Conservation (phyloP, 352 stramenopile genomes). For the Phytophthora meadii region DNA sequence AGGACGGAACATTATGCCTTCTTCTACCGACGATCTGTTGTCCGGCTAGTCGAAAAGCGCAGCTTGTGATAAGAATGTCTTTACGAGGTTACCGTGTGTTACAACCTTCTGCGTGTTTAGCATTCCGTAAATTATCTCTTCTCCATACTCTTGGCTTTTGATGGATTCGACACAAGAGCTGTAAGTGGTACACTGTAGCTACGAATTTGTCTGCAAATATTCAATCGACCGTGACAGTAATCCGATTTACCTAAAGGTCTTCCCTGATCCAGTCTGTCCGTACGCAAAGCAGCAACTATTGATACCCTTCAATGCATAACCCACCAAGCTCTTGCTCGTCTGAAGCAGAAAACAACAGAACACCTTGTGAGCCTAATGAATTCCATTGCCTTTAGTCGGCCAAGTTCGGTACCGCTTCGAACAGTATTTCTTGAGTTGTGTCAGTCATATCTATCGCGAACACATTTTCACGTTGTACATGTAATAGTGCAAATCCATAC, state of each 20-base stretch:
- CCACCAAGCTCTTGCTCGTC: slow-evolving; percentile 87
- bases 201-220: slow-evolving; percentile 32
- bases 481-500: not conserved
- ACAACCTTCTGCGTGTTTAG: slow-evolving; percentile 76
- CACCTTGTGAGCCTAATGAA: no score
- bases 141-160: slow-evolving; percentile 70
- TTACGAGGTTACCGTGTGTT: slow-evolving; percentile 55
- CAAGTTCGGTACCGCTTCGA: slow-evolving; percentile 55
- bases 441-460: slow-evolving; percentile 72
- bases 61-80: slow-evolving; percentile 19
- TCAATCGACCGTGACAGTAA: slow-evolving; percentile 91
- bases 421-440: slow-evolving; percentile 73
- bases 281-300: slow-evolving; percentile 96
- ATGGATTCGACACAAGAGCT: slow-evolving; percentile 34
- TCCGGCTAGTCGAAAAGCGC: slow-evolving; percentile 38
- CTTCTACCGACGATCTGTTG: slow-evolving; percentile 50
- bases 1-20: slow-evolving; percentile 62
- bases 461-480: not conserved
- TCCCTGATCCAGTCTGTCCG: slow-evolving; percentile 86
- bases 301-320: slow-evolving; percentile 92
- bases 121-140: slow-evolving; percentile 86
- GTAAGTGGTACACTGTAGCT: not conserved
- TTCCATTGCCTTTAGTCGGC: no score
- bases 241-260: slow-evolving; percentile 84
- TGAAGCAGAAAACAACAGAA: slow-evolving; percentile 20